Evolutionary conservation across 768 basidiomycete species (phyloP), one percentile per base, ranked within the genome.

Genomic region (Mycena belliarum): DNA sequence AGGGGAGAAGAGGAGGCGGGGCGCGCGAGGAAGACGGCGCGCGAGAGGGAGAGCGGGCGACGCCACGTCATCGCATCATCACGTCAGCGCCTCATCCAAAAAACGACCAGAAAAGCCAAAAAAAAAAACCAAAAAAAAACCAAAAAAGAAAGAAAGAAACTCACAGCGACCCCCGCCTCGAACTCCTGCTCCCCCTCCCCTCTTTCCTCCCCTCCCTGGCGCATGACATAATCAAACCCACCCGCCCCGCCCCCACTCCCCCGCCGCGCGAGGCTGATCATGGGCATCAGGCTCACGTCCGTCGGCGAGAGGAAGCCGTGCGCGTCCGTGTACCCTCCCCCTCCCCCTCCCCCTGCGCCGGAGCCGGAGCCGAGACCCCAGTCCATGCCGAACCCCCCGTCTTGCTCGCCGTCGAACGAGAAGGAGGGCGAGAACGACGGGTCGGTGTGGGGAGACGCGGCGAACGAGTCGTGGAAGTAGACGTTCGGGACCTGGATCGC

Each of bases 401-500:
- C n/a, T n/a, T n/a, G n/a, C n/a, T n/a, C n/a, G n/a, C n/a, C n/a
- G n/a, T n/a, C n/a, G n/a, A n/a, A n/a, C n/a, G n/a, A n/a, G n/a
- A n/a, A n/a, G n/a, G 29, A 32, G 12, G 29, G 29, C 29, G 25
- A 40, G 38, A 40, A 40, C 26, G 28, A 24, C 3, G 47, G n/a
- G 6, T 18, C 10, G 38, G 38, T n/a, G n/a, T 32, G 29, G 29
- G 29, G 29, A 32, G 29, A 32, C 29, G 29, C 6, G 29, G 29
- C 6, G 29, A 12, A 35, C 33, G 33, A 14, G 20, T 7, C 2
- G 40, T 28, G 33, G 3, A 57, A 21, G 68, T 80, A 81, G 21
- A 91, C 80, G 61, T 79, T 82, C 23, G 89, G 89, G 40, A 90
- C 77, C 68, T 82, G 83, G 66, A 91, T 89, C 1, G 81, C 78